phyloP scores from a whole-genome alignment of 768 basidiomycete genomes.

The Panaeolus cyanescens region DNA sequence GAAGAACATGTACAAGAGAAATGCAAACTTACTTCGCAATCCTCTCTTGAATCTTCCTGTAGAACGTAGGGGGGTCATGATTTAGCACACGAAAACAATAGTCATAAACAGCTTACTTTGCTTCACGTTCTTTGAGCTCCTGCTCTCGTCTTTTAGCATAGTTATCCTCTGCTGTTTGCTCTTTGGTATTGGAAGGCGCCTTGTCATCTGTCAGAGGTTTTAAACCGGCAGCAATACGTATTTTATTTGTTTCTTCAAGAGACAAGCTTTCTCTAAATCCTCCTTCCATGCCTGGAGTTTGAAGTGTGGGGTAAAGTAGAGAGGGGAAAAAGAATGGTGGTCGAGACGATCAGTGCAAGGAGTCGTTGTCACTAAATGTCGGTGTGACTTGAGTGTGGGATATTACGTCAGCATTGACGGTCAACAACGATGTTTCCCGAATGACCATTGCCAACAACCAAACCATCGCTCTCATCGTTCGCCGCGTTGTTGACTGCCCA shows the following conservation, averaged over 20 bases:
- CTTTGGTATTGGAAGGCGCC: conserved; percentile 68
- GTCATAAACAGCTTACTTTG: conserved; percentile 60
- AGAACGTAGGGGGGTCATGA: conserved; percentile 21
- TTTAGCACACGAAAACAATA: conserved; percentile 20
- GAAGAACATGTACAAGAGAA: conserved; percentile 21
- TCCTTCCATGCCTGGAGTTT: conserved; percentile 73
- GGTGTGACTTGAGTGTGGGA: conserved; percentile 1
- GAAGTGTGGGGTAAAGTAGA: conserved; percentile 8
- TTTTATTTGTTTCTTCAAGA: conserved; percentile 94
- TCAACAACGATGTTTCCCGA: conserved; percentile 7
- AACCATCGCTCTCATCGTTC: conserved; percentile 1
- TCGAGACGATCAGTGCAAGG: conserved; percentile 1
- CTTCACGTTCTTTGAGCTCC: conserved; percentile 69
- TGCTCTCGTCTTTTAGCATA: conserved; percentile 72
- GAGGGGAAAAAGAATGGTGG: conserved; percentile 21
- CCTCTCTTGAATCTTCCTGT: conserved; percentile 69
- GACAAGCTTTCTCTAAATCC: conserved; percentile 56
- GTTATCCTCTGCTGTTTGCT: conserved; percentile 86
- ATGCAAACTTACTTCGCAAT: conserved; percentile 86
- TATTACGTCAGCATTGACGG: conserved; percentile 1
- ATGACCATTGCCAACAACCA: conserved; percentile 8
- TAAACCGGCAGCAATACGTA: conserved; percentile 91
- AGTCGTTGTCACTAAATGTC: conserved; percentile 3
- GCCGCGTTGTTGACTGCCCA: background rate
- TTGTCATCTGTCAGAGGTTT: conserved; percentile 89